Conservation (phyloP, 495 filamentous ascomycete species). For the Aspergillus incahuasiensis region DNA sequence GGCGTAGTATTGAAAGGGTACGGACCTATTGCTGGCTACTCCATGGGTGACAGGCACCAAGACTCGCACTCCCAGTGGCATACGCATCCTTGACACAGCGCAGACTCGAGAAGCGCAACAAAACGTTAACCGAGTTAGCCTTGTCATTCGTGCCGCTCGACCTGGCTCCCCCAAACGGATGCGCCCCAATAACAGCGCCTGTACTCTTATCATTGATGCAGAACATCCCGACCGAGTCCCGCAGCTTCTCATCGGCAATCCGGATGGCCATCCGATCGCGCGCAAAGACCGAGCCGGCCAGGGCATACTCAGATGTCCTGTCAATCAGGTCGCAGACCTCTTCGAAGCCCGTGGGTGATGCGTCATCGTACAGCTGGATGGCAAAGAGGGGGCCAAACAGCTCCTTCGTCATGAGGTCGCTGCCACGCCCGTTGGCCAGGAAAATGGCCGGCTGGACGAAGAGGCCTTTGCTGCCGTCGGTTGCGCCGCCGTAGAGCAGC, state of each 20-base stretch:
- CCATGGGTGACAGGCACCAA: no score
- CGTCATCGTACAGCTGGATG: conserved; percentile 67
- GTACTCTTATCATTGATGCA: conserved; percentile 74
- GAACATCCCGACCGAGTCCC: conserved; percentile 80
- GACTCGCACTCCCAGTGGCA: no score
- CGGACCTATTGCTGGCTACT: no score
- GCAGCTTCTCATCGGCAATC: conserved; percentile 61
- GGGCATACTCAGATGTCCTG: conserved; percentile 58
- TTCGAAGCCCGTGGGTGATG: conserved; percentile 33
- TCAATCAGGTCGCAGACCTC: conserved; percentile 53
- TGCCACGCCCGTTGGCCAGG: conserved; percentile 47
- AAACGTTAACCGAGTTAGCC: conserved; percentile 61
- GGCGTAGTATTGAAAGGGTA: no score
- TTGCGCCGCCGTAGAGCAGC: conserved; percentile 62
- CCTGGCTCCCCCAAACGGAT: conserved; percentile 74
- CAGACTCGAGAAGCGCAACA: conserved; percentile 67
- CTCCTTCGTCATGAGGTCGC: conserved; percentile 62
- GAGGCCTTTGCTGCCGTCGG: conserved; percentile 61
- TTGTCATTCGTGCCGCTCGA: conserved; percentile 79
- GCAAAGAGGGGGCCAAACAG: conserved; percentile 71
- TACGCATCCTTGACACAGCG: conserved; percentile 64
- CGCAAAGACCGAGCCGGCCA: conserved; percentile 75
- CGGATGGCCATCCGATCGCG: conserved; percentile 59
- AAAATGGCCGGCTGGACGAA: conserved; percentile 72
- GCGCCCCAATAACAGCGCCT: conserved; percentile 75